Base-by-base conservation (phyloP, 768 basidiomycete genomes). In the Macrolepiota dolichaula region DNA sequence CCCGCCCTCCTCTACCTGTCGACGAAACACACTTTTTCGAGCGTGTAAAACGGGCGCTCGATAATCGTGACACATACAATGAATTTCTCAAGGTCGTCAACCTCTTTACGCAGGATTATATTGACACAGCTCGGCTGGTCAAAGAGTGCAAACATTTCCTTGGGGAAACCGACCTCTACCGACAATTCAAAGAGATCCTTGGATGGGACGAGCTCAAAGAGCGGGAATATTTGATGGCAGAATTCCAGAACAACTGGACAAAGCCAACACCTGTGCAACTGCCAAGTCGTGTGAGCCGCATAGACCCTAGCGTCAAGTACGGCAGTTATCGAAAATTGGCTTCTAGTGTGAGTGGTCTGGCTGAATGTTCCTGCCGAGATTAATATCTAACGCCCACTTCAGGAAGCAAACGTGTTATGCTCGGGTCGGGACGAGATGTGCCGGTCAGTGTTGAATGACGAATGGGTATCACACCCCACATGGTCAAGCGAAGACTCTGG, bases 351-450 rank as follows among this genome's bases (percentile, higher is more conserved):
- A 69, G 92, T 83, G 15, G 12, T 38, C 38, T 57, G 27, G n/a
- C 7, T 32, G 19, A 1, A 56, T 27, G 57, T 46, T 49, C 15
- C 59, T 61, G 36, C 54, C 35, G 4, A 50, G 29, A 11, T 22
- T 25, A 22, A 50, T 35, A 15, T 40, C 51, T 12, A n/a, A 32
- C 51, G 54, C 29, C 29, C 24, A 4, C 12, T 15, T 56, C 67
- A 97, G 94, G 96, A 96, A 73, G 85, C 86, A 58, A 88, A 89
- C 56, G 87, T 96, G 13, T 78, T 89, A 0, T 99, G 97, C 69
- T 92, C 96, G 1, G 97, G 97, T 1, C 90, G 97, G 15, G 97
- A 98, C 68, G 92, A 94, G 22, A 96, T 98, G 89, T 98, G 96
- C 73, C 90, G 88, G 69, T 87, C 91, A 6, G 97, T 99, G 4